Evolutionary conservation across 306 rosid genomes (phyloP).

Genomic region (Medicago arabica): DNA sequence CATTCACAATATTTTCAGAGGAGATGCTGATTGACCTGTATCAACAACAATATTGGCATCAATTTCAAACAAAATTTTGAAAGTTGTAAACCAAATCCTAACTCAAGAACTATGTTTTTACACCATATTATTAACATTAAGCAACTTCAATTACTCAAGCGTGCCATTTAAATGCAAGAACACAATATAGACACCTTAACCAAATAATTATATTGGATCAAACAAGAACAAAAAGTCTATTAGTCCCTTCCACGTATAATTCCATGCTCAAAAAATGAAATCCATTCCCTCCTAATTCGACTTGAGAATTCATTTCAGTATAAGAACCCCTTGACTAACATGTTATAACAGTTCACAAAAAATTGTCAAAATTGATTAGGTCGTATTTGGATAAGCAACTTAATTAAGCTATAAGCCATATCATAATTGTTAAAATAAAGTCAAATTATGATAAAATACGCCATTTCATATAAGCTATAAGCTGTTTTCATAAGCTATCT

Average conservation of each 20-base stretch:
- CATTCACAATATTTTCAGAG: constrained; percentile 66
- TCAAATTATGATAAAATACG: too few species aligned
- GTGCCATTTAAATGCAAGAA: background rate
- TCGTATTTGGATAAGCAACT: background rate
- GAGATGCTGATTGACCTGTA: constrained; percentile 72
- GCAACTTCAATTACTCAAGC: background rate
- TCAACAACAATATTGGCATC: constrained; percentile 27
- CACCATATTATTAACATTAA: constrained; percentile 6
- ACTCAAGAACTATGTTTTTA: constrained; percentile 1
- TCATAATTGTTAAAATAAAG: too few species aligned
- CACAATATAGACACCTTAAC: constrained; percentile 14
- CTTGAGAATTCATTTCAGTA: constrained; percentile 6
- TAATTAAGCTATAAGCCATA: too few species aligned
- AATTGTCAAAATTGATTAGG: background rate
- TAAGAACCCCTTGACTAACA: constrained; percentile 14
- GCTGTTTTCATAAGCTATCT: background rate
- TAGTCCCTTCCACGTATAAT: background rate
- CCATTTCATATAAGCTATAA: background rate
- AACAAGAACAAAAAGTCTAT: background rate
- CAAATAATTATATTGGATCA: constrained; percentile 7
- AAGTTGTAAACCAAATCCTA: constrained; percentile 11
- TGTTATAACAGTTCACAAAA: background rate
- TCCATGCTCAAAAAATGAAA: constrained; percentile 20
- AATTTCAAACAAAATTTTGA: background rate
- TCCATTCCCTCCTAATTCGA: constrained; percentile 17